Percentiles rank a stretch among this genome's conserved stretches.
phyloP scores from a whole-genome alignment of 257 asterid genomes.

The Nicotiana tabacum region DNA sequence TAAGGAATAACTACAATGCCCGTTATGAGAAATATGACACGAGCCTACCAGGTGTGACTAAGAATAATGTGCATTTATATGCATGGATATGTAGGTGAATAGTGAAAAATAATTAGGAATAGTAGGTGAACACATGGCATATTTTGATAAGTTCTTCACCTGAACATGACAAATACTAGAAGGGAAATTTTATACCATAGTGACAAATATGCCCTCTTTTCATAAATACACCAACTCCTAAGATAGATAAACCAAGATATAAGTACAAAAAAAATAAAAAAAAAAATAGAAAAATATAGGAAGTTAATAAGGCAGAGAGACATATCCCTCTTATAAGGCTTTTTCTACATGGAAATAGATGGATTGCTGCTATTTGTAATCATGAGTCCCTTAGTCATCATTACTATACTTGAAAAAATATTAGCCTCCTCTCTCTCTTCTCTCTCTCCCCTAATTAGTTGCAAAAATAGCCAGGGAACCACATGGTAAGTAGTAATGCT shows the following conservation, averaged over 20 bases:
- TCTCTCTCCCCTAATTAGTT: background rate
- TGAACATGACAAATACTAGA: background rate
- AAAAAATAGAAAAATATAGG: no score
- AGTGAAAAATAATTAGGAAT: background rate
- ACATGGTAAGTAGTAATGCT: slow-evolving; percentile 20
- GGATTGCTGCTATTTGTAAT: slow-evolving; percentile 44
- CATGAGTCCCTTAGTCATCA: slow-evolving; percentile 47
- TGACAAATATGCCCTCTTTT: background rate
- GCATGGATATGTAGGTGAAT: background rate
- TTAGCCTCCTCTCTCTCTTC: background rate
- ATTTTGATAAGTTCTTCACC: background rate
- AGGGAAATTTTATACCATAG: background rate
- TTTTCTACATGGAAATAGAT: slow-evolving; percentile 40
- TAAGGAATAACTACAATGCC: background rate
- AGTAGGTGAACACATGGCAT: background rate
- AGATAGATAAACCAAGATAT: background rate
- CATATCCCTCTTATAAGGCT: slow-evolving; percentile 31
- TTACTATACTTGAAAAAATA: slow-evolving; percentile 41
- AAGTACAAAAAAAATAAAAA: background rate
- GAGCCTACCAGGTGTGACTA: background rate
- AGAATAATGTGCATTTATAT: background rate
- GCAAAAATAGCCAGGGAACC: slow-evolving; percentile 15
- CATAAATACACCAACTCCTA: background rate
- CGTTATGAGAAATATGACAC: background rate
- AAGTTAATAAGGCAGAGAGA: background rate